Conservation (phyloP, 164 flowering plant genomes). For the Aristolochia contorta region DNA sequence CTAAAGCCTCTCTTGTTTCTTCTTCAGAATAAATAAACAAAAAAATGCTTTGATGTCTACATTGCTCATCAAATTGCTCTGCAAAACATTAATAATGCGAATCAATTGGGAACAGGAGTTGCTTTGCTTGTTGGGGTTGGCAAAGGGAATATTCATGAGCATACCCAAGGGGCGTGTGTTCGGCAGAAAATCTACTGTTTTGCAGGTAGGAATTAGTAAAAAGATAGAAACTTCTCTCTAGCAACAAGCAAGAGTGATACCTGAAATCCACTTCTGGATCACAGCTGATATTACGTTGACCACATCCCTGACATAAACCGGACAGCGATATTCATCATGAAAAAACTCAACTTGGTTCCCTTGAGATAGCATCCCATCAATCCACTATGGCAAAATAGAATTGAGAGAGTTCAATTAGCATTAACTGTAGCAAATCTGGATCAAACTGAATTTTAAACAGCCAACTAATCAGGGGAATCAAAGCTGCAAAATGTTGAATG, state of each 20-base stretch:
- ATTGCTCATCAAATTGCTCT: no score
- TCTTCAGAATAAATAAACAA: no score
- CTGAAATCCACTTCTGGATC: constrained; percentile 51
- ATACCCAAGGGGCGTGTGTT: no score
- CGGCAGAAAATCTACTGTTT: neutral
- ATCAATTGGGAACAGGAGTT: no score
- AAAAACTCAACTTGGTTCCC: constrained; percentile 63
- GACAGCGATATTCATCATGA: constrained; percentile 82
- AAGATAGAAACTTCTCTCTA: neutral
- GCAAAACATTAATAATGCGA: no score
- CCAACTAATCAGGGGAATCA: neutral
- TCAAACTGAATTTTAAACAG: neutral
- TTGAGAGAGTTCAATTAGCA: neutral
- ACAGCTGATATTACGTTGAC: constrained; percentile 45
- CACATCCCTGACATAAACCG: constrained; percentile 80
- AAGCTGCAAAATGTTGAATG: neutral
- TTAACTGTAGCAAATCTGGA: neutral
- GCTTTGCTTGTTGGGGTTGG: no score
- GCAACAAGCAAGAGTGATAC: constrained; percentile 19
- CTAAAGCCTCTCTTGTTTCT: no score
- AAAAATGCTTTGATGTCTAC: no score
- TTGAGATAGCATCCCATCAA: constrained; percentile 61
- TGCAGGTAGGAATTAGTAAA: neutral
- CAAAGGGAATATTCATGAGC: no score
- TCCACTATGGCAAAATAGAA: constrained; percentile 46